Base-by-base conservation (phyloP, 441 rosid species). In the Iberis amara region DNA sequence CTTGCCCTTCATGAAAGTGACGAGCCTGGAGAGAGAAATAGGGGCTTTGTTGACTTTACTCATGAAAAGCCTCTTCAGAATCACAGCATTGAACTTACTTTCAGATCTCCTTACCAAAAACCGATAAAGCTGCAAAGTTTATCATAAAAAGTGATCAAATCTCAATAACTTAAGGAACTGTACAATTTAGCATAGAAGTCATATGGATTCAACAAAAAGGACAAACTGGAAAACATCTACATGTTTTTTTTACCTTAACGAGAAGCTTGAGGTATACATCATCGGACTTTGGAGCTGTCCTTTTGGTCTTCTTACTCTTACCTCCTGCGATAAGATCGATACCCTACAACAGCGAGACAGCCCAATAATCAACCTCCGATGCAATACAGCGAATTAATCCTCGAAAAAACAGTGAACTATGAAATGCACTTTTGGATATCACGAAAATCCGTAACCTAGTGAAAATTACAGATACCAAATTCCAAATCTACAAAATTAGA, bases 241-340 rank as follows among this genome's bases (percentile, higher is more conserved):
- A 42, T 15, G n/a, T n/a, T 12, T 11, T 6, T 4, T 7, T 7
- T 41, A 55, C 59, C 59, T 55, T 55, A 12, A 55, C 59, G 32
- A 55, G 50, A 35, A 81, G 84, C 64, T 81, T 81, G 31, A 88
- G 96, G 65, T 88, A 88, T 57, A 87, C 73, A 77, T 87, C 96
- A 57, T 83, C 78, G 55, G 96, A 86, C 48, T 81, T 83, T 5
- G 96, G 92, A 0, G 87, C 87, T 0, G 82, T 81, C 46, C 96
- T 69, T 55, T 79, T 83, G 46, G 96, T 73, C 73, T 80, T 79
- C 82, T 85, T 89, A 62, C 84, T 75, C 86, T 89, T 83, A 39
- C 95, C 95, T 70, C 96, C 96, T 2, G 94, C 94, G 57, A 76
- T 65, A 65, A 89, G 55, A 77, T 89, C 92, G 64, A 89, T 85